Evolutionary conservation across 2,329 filamentous ascomycete genomes (phyloP).

Genomic region (Colletotrichum sansevieriae): DNA sequence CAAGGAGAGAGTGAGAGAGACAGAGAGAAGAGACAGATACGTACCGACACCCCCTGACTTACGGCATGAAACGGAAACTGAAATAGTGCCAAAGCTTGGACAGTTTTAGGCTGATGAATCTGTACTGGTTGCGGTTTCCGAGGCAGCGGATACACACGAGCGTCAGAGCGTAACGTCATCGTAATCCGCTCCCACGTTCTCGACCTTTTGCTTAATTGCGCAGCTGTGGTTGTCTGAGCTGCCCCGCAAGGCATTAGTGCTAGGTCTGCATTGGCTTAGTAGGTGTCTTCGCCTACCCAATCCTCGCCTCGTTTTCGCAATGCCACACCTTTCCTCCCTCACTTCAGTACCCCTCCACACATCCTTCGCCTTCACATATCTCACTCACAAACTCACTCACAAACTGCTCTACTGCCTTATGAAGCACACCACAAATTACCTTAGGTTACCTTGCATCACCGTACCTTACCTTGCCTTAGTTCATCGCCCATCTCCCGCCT

Average conservation of each 20-base stretch:
- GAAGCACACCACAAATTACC: not conserved
- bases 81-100: constrained; percentile 29
- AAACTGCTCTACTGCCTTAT: not conserved
- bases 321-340: no score
- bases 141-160: not conserved
- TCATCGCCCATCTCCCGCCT: not conserved
- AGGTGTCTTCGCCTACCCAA: no score
- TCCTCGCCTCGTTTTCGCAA: no score
- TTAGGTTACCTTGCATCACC: not conserved
- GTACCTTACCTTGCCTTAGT: constrained; percentile 1
- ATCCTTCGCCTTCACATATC: not conserved
- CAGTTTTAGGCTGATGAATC: constrained; percentile 9
- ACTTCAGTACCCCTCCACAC: not conserved
- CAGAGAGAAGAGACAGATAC: not conserved
- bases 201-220: not conserved
- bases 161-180: no score
- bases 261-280: not conserved
- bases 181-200: not conserved
- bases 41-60: constrained; percentile 18
- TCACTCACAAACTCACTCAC: not conserved
- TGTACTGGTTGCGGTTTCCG: constrained; percentile 4
- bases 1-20: not conserved
- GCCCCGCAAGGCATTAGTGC: constrained; percentile 4
- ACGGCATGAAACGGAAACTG: constrained; percentile 24
- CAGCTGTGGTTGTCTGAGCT: not conserved